Percentiles rank a stretch among this genome's conserved stretches.
Evolutionary conservation across 768 basidiomycete species (phyloP).

Genomic region (Boletus subparvulus): DNA sequence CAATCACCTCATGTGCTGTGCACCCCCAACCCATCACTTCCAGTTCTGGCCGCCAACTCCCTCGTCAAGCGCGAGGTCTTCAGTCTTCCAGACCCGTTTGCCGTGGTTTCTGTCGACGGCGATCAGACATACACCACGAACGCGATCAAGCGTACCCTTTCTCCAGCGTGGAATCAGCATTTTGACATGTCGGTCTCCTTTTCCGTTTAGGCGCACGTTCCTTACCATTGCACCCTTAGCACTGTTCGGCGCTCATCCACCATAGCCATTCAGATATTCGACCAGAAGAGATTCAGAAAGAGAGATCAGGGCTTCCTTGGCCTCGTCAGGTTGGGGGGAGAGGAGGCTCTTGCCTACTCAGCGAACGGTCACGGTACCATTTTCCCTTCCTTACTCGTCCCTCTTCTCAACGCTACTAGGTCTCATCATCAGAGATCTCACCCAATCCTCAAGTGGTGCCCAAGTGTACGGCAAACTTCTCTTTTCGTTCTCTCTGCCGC

Average conservation of each 20-base stretch:
- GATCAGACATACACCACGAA: constrained; percentile 79
- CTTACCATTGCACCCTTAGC: constrained; percentile 36
- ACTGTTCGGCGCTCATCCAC: constrained; percentile 71
- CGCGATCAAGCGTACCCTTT: constrained; percentile 65
- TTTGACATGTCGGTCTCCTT: constrained; percentile 71
- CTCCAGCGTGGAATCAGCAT: constrained; percentile 79
- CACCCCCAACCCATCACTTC: neutral
- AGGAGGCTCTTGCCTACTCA: constrained; percentile 53
- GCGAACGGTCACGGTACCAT: constrained; percentile 44
- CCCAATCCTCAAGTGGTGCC: constrained; percentile 23
- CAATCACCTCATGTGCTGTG: neutral
- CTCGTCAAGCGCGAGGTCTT: constrained; percentile 77
- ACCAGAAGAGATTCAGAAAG: constrained; percentile 85
- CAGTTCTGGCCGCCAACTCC: constrained; percentile 76
- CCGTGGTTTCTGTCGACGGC: constrained; percentile 82
- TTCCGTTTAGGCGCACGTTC: constrained; percentile 2
- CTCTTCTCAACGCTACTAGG: constrained; percentile 38
- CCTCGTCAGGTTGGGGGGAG: constrained; percentile 53
- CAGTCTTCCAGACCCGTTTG: constrained; percentile 85
- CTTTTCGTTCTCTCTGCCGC: constrained; percentile 54
- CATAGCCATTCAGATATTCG: constrained; percentile 85
- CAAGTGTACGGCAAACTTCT: constrained; percentile 83
- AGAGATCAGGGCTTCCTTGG: constrained; percentile 80
- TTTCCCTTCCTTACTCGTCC: neutral
- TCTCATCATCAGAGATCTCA: constrained; percentile 66